Evolutionary conservation across 257 asterid species (phyloP), one percentile per base, ranked within the genome.

Genomic region (Linaria vulgaris): DNA sequence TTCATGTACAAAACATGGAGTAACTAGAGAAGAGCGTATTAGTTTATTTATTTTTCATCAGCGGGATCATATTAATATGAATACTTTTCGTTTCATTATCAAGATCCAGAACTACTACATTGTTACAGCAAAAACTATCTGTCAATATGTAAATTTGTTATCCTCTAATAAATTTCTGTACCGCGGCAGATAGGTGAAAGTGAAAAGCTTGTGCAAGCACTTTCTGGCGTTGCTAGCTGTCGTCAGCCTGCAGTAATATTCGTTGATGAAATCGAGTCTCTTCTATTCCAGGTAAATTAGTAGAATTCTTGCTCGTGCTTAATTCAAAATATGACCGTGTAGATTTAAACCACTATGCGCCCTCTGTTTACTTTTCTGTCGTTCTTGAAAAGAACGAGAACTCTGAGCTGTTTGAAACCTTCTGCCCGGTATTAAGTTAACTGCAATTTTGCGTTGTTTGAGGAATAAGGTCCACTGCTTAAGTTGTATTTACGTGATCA

Each of bases 221-320:
- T 94, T 73, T 94, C 90, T 83, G 99, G 95, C 34, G 99, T 94
- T 71, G 99, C 99, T 47, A 76, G 97, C 79, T 87, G 96, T 58
- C 99, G 97, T 61, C 97, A 94, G 76, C 97, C 99, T 48, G 99
- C 99, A 41, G 99, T 90, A 56, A 90, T 94, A 71, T 94, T 94
- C 55, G 99, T 94, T 22, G 99, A 94, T 72, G 99, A 90, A 79
- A 90, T 94, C 37, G 99, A 94, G 74, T 90, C 99, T 50, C 95
- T 94, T 69, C 79, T 94, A 56, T 94, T 97, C 49, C 97, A 94
- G 96, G 99, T 94, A 64, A 46, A 53, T 61, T 30, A 46, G 41
- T 1, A 37, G 14, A 51, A 52, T 67, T 47, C 49, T 23, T 54
- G 34, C 14, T 63, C 59, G 30, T 55, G 15, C 17, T 51, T 37